Evolutionary conservation across 1,284 basidiomycete genomes (phyloP).

Genomic region (Mycosarcoma mackinlayi): DNA sequence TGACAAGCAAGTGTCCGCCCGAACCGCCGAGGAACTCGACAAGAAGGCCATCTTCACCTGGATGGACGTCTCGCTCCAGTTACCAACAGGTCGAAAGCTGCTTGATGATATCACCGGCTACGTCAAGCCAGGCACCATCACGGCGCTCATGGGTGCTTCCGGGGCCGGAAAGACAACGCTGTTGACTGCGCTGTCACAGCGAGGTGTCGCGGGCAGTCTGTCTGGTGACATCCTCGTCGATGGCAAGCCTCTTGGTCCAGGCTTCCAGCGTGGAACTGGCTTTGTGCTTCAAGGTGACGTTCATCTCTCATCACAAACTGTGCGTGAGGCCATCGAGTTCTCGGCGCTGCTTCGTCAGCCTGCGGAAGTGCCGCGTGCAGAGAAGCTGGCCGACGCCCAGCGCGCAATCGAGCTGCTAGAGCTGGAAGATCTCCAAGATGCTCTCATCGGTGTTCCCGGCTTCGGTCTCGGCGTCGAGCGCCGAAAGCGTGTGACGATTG

Average conservation of each 20-base stretch:
- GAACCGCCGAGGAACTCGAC: conserved; percentile 48
- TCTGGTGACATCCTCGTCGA: conserved; percentile 82
- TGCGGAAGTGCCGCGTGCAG: conserved; percentile 35
- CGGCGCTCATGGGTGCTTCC: conserved; percentile 78
- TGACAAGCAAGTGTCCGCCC: conserved; percentile 19
- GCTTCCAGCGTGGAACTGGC: conserved; percentile 78
- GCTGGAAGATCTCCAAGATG: conserved; percentile 50
- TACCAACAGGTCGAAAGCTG: conserved; percentile 73
- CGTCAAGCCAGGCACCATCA: conserved; percentile 81
- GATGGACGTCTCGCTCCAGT: conserved; percentile 71
- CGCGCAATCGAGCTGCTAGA: conserved; percentile 56
- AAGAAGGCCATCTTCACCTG: conserved; percentile 68
- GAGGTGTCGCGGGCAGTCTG: conserved; percentile 79
- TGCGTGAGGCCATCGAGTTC: conserved; percentile 60
- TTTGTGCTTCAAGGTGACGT: conserved; percentile 77
- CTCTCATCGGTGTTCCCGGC: conserved; percentile 56
- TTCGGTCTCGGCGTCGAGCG: conserved; percentile 57
- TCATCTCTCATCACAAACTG: conserved; percentile 55
- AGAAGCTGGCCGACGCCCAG: conserved; percentile 54
- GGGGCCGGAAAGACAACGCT: conserved; percentile 76
- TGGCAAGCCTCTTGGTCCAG: conserved; percentile 76
- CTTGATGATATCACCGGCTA: conserved; percentile 84
- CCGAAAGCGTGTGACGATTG: conserved; percentile 61
- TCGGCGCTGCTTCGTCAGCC: conserved; percentile 60
- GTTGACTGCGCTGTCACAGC: conserved; percentile 83